Evolutionary conservation across 345 rosid species (phyloP).

Genomic region (Aquilaria yunnanensis): DNA sequence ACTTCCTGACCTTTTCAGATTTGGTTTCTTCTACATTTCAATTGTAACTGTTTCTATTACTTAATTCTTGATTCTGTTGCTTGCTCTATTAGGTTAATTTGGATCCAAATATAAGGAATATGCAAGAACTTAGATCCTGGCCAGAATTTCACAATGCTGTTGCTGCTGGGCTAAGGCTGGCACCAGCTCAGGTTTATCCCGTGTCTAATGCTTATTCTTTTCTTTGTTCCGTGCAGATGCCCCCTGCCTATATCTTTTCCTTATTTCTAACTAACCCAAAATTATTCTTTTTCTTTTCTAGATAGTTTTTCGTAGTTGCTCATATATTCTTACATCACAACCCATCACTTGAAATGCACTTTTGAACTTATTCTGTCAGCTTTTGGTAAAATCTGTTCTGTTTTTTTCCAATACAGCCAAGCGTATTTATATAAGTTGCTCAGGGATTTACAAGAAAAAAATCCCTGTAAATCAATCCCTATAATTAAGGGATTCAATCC

Average conservation of each 20-base stretch:
- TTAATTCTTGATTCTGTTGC: conserved; percentile 14
- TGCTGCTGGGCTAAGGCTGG: conserved; percentile 91
- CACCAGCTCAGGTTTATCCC: conserved; percentile 79
- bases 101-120: conserved; percentile 80
- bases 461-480: no score
- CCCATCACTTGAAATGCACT: no score
- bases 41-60: conserved; percentile 8
- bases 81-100: conserved; percentile 63
- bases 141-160: conserved; percentile 99
- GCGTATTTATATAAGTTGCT: no score
- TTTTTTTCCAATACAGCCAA: no score
- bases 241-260: neutral
- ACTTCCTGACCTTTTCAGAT: neutral
- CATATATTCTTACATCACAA: no score
- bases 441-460: no score
- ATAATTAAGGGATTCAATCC: no score
- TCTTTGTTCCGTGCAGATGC: neutral
- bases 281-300: neutral
- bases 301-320: neutral
- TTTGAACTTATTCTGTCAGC: no score
- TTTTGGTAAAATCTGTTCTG: no score
- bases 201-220: conserved; percentile 15
- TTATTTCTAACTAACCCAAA: neutral
- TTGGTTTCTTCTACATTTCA: neutral
- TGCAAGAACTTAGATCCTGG: conserved; percentile 95